Evolutionary conservation across 768 basidiomycete species (phyloP), one percentile per base, ranked within the genome.

Genomic region (Sporobolomyces roseus): DNA sequence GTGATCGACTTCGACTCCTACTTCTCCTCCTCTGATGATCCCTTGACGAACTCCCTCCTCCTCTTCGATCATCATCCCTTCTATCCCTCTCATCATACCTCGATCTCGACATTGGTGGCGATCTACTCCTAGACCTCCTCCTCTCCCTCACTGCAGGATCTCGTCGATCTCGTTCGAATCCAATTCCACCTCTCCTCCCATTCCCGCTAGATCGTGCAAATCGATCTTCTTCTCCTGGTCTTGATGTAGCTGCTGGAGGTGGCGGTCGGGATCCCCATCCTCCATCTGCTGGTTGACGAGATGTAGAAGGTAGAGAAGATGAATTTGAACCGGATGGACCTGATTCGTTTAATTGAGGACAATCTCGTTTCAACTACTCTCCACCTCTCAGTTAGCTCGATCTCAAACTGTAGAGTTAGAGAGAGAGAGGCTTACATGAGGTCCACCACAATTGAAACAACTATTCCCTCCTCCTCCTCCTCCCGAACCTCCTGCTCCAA

Each of bases 1-100:
- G n/a, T 5, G 46, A 36, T 13, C 35, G 27, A 25, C 25, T 46
- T 27, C 29, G 29, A 23, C 61, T 43, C 61, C 38, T 32, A 36
- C 45, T 50, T 10, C 35, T 41, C 36, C 55, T 12, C 36, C 49
- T 19, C 23, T 54, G 9, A 25, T 29, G 27, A 53, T 51, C 35
- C 35, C 19, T 9, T 35, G 38, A 41, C 9, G 9, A 41, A 41
- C 60, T 49, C 46, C 70, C 56, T 54, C 90, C 75, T 86, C 83
- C 67, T 63, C 74, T 63, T 38, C 51, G 38, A 25, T 21, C 56
- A 30, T 30, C 58, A 41, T 58, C 41, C 21, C 32, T 29, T 50
- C 38, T n/a, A n/a, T n/a, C n/a, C n/a, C n/a, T n/a, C n/a, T n/a
- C n/a, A n/a, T n/a, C n/a, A n/a, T n/a, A n/a, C n/a, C n/a, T n/a